These are phyloP conservation scores for Leccinum holopus DNA, from an alignment of 1,284 basidiomycete species.

Conservation along the genomic window DNA sequence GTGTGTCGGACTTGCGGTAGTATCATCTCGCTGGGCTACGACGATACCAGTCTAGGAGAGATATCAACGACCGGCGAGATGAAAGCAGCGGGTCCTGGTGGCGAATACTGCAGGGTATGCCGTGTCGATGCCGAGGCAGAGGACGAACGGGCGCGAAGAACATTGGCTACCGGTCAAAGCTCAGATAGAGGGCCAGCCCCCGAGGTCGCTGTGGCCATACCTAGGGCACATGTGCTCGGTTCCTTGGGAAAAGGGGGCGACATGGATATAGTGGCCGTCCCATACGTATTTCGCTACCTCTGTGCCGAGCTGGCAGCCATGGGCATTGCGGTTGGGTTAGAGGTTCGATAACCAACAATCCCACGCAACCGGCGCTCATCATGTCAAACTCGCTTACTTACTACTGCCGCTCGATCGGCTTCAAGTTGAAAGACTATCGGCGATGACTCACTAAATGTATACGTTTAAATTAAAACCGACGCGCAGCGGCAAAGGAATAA, in stretches of 20 bases:
- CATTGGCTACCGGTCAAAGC: slow-evolving; percentile 51
- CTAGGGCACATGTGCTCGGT: slow-evolving; percentile 63
- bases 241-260: slow-evolving; percentile 66
- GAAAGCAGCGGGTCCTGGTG: slow-evolving; percentile 64
- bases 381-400: background rate
- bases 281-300: slow-evolving; percentile 91
- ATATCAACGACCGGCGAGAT: slow-evolving; percentile 49
- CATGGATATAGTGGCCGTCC: slow-evolving; percentile 92
- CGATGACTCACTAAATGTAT: slow-evolving; percentile 12
- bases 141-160: slow-evolving; percentile 54
- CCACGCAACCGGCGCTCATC: slow-evolving; percentile 8
- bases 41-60: slow-evolving; percentile 75
- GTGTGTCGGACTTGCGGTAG: slow-evolving; percentile 96
- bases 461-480: slow-evolving; percentile 18
- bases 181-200: slow-evolving; percentile 37
- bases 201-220: slow-evolving; percentile 62
- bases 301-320: slow-evolving; percentile 84
- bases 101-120: slow-evolving; percentile 94
- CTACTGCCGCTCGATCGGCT: background rate
- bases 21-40: slow-evolving; percentile 93
- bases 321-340: slow-evolving; percentile 80
- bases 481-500: slow-evolving; percentile 11
- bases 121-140: slow-evolving; percentile 65
- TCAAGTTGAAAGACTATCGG: slow-evolving; percentile 3
- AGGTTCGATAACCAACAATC: slow-evolving; percentile 45